A percentile compares a stretch with the other conserved stretches of the same genome.
These are phyloP conservation scores for Ogataea neopini DNA, from an alignment of 805 yeast species.

Conservation along the genomic window DNA sequence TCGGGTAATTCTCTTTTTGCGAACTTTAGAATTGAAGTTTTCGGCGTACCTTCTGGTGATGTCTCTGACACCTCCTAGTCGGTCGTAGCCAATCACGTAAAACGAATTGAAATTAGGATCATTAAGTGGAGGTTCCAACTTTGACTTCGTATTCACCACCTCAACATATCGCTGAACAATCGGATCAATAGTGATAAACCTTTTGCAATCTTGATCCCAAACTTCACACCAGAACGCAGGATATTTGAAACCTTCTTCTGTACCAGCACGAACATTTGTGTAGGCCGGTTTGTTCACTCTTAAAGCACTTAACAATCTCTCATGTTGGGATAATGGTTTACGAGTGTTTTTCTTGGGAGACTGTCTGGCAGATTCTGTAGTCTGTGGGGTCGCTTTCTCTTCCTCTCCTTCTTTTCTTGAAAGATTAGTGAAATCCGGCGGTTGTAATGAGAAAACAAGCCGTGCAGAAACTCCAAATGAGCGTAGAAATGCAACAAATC, in stretches of 20 bases:
- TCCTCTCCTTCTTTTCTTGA: slow-evolving; percentile 12
- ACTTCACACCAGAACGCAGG: slow-evolving; percentile 95
- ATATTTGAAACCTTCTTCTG: slow-evolving; percentile 31
- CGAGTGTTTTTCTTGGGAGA: neutral
- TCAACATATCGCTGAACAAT: slow-evolving; percentile 64
- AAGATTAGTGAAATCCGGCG: slow-evolving; percentile 73
- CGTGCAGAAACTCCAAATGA: slow-evolving; percentile 72
- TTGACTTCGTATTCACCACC: slow-evolving; percentile 51
- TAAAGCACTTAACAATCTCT: slow-evolving; percentile 29
- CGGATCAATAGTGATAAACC: slow-evolving; percentile 90
- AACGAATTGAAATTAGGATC: slow-evolving; percentile 59
- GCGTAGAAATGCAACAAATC: slow-evolving; percentile 76
- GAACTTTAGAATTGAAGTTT: slow-evolving; percentile 68
- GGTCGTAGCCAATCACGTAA: slow-evolving; percentile 79
- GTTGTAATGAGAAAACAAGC: slow-evolving; percentile 80
- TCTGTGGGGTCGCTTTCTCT: slow-evolving; percentile 12
- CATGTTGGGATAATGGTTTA: slow-evolving; percentile 28
- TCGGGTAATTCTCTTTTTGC: slow-evolving; percentile 69
- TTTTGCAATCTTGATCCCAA: slow-evolving; percentile 72
- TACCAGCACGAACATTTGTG: slow-evolving; percentile 12
- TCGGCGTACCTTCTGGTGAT: slow-evolving; percentile 82
- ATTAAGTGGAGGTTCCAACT: slow-evolving; percentile 62
- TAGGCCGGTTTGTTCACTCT: slow-evolving; percentile 28
- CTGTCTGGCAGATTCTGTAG: neutral
- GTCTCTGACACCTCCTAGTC: slow-evolving; percentile 66